Percentiles rank a stretch among this genome's conserved stretches.
Conservation (phyloP, 441 rosid species). For the Eruca vesicaria region DNA sequence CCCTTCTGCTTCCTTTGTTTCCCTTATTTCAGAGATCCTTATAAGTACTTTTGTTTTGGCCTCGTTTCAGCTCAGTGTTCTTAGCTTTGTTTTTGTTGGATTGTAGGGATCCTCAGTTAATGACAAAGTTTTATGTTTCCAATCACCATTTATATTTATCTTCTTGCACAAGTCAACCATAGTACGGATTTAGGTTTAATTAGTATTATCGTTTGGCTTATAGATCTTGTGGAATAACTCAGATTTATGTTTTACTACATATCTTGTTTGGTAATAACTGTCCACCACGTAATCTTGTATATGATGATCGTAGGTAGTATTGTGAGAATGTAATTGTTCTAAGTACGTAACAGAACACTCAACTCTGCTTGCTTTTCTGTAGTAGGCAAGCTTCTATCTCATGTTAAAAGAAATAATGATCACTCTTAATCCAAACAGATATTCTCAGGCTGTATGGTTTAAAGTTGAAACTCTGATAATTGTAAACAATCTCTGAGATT, state of each 20-base stretch:
- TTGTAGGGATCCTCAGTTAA: slow-evolving; percentile 20
- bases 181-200: not conserved
- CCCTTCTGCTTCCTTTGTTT: slow-evolving; percentile 11
- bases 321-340: no score
- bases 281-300: no score
- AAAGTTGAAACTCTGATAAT: not conserved
- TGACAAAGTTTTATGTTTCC: not conserved
- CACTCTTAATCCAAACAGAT: no score
- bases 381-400: no score
- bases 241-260: not conserved
- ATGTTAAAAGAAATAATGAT: no score
- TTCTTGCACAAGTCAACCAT: not conserved
- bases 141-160: not conserved
- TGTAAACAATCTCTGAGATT: not conserved
- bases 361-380: no score
- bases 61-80: slow-evolving; percentile 10
- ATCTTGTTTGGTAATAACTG: no score
- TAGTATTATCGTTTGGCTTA: not conserved
- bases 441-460: not conserved
- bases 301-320: no score
- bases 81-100: slow-evolving; percentile 8
- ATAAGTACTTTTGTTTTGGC: slow-evolving; percentile 18
- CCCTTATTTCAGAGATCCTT: not conserved
- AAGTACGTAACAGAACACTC: no score
- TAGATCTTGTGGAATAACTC: not conserved